Evolutionary conservation across 2,329 filamentous ascomycete genomes (phyloP).

Genomic region (Pyricularia sp.): DNA sequence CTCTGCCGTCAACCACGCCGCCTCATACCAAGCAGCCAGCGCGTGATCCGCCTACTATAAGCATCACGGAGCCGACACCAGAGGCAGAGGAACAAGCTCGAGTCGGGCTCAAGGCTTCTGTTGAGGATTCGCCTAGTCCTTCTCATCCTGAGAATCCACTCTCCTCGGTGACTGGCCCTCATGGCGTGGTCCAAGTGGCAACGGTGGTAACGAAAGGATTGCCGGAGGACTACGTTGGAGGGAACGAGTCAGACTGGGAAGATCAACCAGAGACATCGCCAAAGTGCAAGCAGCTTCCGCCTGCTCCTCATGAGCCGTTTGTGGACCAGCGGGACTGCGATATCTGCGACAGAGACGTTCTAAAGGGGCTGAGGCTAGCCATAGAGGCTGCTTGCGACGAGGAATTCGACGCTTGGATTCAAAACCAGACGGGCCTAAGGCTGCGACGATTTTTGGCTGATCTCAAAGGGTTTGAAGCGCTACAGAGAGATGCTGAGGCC

Average conservation of each 20-base stretch:
- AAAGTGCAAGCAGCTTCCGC: neutral
- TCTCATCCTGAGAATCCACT: neutral
- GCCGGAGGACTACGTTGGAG: neutral
- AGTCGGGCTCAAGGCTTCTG: neutral
- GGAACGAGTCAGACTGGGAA: conserved; percentile 4
- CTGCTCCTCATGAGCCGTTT: neutral
- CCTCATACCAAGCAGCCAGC: neutral
- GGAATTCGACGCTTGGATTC: conserved; percentile 41
- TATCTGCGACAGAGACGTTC: conserved; percentile 40
- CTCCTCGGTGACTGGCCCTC: neutral
- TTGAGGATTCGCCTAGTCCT: neutral
- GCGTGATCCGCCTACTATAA: neutral
- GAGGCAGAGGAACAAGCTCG: neutral
- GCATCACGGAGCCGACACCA: neutral
- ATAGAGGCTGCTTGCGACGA: conserved; percentile 47
- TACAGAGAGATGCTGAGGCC: conserved; percentile 21
- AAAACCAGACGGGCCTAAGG: conserved; percentile 39
- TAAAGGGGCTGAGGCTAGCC: conserved; percentile 45
- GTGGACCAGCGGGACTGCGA: conserved; percentile 23
- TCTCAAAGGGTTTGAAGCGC: conserved; percentile 38
- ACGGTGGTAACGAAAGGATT: too few species aligned
- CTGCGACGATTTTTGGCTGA: conserved; percentile 47
- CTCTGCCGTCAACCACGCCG: neutral
- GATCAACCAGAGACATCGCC: neutral
- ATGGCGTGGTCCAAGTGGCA: neutral